Conservation (phyloP, 2,329 filamentous ascomycete genomes). For the Chaetomium olivaceum region DNA sequence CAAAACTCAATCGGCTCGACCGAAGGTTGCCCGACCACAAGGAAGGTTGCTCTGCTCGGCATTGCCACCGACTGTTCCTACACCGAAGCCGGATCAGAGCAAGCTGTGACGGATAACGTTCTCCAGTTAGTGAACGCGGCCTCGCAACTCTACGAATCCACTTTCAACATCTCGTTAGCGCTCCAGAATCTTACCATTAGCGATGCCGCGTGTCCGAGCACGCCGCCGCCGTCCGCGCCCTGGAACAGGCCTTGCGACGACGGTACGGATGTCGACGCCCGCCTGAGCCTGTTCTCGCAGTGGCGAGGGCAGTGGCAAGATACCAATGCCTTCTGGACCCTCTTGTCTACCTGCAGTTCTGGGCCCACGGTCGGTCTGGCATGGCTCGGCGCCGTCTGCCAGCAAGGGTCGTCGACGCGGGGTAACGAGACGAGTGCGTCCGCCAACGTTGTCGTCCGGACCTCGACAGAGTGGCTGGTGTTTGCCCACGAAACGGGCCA, state of each 20-base stretch:
- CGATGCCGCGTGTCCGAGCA: conserved; percentile 71
- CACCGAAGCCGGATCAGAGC: conserved; percentile 61
- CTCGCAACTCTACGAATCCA: conserved; percentile 82
- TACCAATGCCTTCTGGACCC: conserved; percentile 88
- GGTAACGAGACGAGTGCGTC: conserved; percentile 74
- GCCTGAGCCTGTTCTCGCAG: conserved; percentile 81
- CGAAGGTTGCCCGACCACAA: conserved; percentile 81
- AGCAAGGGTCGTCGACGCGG: conserved; percentile 56
- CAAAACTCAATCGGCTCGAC: conserved; percentile 76
- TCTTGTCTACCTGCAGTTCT: conserved; percentile 79
- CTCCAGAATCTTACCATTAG: conserved; percentile 83
- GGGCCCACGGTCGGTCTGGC: conserved; percentile 84
- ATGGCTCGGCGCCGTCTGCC: conserved; percentile 88
- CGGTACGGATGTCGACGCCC: conserved; percentile 66
- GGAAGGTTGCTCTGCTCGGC: conserved; percentile 87
- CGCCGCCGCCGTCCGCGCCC: conserved; percentile 63
- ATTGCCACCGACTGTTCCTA: conserved; percentile 94
- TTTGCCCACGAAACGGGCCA: conserved; percentile 94
- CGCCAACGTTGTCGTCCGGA: conserved; percentile 86
- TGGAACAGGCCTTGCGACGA: conserved; percentile 81
- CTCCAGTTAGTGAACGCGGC: conserved; percentile 83
- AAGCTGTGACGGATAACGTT: conserved; percentile 70
- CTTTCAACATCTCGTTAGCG: conserved; percentile 93
- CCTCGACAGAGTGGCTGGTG: conserved; percentile 86
- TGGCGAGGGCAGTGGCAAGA: conserved; percentile 83